Conservation (phyloP, 2,329 filamentous ascomycete genomes). For the Nigrospora oryzae region DNA sequence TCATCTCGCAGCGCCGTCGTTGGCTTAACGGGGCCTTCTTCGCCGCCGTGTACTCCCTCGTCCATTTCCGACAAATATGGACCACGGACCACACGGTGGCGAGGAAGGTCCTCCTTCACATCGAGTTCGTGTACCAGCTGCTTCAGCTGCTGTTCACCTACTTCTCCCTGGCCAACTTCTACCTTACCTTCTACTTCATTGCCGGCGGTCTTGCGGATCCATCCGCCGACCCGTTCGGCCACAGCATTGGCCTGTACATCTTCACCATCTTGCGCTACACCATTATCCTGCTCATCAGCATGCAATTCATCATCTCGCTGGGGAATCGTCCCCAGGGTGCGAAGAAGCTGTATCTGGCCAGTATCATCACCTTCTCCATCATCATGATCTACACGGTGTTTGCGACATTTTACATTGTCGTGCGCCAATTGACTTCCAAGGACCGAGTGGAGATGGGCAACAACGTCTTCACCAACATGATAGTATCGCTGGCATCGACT, state of each 20-base stretch:
- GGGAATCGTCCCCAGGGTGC: conserved; percentile 94
- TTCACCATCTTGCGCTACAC: conserved; percentile 82
- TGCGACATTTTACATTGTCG: conserved; percentile 78
- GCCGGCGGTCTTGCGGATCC: conserved; percentile 79
- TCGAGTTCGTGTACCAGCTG: conserved; percentile 94
- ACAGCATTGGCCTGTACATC: conserved; percentile 74
- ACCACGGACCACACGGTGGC: conserved; percentile 81
- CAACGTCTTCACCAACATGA: conserved; percentile 91
- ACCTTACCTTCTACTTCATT: conserved; percentile 97
- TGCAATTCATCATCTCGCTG: conserved; percentile 93
- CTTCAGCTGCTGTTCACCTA: conserved; percentile 91
- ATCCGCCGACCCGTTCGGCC: conserved; percentile 81
- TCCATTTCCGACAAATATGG: conserved; percentile 93
- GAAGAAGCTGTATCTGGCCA: conserved; percentile 78
- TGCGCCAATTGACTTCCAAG: conserved; percentile 60
- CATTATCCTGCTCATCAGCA: conserved; percentile 78
- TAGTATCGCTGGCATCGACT: conserved; percentile 82
- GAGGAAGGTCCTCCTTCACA: conserved; percentile 83
- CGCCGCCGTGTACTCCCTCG: conserved; percentile 91
- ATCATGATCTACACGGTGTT: conserved; percentile 97
- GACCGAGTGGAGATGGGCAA: conserved; percentile 57
- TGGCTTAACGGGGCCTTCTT: conserved; percentile 99
- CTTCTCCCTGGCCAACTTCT: conserved; percentile 98
- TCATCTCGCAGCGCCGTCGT: conserved; percentile 89
- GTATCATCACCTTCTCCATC: conserved; percentile 82